Evolutionary conservation across 2,329 filamentous ascomycete genomes (phyloP).

Genomic region (Clarireedia hainanense): DNA sequence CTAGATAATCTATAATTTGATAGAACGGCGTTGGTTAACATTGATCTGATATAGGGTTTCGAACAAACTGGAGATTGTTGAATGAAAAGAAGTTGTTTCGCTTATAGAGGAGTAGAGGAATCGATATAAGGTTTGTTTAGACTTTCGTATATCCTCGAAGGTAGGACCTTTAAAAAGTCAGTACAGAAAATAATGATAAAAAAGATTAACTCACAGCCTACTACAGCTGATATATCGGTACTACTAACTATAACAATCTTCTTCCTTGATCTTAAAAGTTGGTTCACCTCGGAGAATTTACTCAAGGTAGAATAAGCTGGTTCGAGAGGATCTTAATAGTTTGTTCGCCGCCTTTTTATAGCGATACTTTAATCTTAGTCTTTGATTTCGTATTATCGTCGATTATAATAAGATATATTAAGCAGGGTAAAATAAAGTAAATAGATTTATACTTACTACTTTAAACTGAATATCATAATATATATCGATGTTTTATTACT

Average conservation of each 20-base stretch:
- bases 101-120: constrained; percentile 17
- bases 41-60: constrained; percentile 12
- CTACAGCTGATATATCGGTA: not conserved
- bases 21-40: constrained; percentile 15
- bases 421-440: too few species aligned
- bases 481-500: too few species aligned
- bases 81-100: constrained; percentile 15
- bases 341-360: too few species aligned
- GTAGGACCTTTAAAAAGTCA: constrained; percentile 17
- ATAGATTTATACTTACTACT: too few species aligned
- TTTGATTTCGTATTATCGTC: too few species aligned
- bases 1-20: constrained; percentile 15
- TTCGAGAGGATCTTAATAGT: too few species aligned
- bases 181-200: constrained; percentile 8
- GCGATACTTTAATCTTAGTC: too few species aligned
- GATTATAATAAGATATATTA: too few species aligned
- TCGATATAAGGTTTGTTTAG: constrained; percentile 15
- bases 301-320: not conserved
- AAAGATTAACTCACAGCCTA: not conserved
- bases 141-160: constrained; percentile 19
- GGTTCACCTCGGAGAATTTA: not conserved
- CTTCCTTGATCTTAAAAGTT: not conserved
- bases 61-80: constrained; percentile 13
- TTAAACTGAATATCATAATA: too few species aligned
- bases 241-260: not conserved